These are phyloP conservation scores for Porodaedalea pini DNA, from an alignment of 1,284 basidiomycete genomes.

Conservation along the genomic window DNA sequence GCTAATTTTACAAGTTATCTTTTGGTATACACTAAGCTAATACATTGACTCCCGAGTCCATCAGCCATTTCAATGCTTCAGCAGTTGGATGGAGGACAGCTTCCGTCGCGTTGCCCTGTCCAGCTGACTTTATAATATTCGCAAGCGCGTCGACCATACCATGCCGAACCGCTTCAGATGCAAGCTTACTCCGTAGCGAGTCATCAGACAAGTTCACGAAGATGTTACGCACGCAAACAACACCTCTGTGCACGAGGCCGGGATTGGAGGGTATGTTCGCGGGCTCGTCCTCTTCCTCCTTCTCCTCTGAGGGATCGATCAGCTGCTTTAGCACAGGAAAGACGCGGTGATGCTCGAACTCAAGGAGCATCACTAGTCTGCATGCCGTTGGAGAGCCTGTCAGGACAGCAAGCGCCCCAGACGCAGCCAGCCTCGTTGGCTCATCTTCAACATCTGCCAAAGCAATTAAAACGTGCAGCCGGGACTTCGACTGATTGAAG, in stretches of 20 bases:
- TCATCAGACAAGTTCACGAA: conserved; percentile 44
- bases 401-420: conserved; percentile 81
- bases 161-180: conserved; percentile 45
- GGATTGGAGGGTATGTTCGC: conserved; percentile 38
- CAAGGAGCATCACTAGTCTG: conserved; percentile 55
- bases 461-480: conserved; percentile 79
- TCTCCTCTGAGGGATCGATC: conserved; percentile 56
- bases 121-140: conserved; percentile 36
- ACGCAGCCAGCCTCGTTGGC: conserved; percentile 78
- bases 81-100: conserved; percentile 41
- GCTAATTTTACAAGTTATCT: background rate
- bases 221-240: conserved; percentile 67
- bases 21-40: conserved; percentile 30
- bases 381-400: conserved; percentile 64
- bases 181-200: conserved; percentile 38
- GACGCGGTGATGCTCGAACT: conserved; percentile 55
- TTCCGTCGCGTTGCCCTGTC: conserved; percentile 23
- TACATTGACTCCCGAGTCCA: conserved; percentile 30
- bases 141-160: conserved; percentile 50
- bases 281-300: conserved; percentile 31
- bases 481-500: conserved; percentile 44
- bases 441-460: conserved; percentile 82
- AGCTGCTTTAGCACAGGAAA: conserved; percentile 61
- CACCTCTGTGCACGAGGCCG: conserved; percentile 72
- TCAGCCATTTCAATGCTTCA: conserved; percentile 38